phyloP scores from a whole-genome alignment of 257 asterid species.

The Solanum virginianum region DNA sequence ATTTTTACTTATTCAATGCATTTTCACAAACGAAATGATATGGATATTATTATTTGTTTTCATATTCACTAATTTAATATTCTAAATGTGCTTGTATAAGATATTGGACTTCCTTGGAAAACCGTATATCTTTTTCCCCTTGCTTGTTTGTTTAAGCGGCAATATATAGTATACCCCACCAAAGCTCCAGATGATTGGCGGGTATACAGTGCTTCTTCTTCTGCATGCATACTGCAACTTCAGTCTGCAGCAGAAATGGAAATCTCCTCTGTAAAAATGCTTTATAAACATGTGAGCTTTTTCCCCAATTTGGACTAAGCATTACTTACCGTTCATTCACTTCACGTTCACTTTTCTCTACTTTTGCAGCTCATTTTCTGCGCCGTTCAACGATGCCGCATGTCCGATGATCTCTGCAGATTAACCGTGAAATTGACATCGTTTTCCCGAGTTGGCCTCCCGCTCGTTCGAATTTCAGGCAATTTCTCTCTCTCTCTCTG shows the following conservation, averaged over 20 bases:
- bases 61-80: neutral
- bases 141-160: neutral
- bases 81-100: neutral
- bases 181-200: neutral
- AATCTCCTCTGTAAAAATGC: constrained; percentile 31
- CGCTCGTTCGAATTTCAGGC: constrained; percentile 58
- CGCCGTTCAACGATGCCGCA: constrained; percentile 72
- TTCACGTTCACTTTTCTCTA: neutral
- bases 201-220: neutral
- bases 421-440: constrained; percentile 46
- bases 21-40: neutral
- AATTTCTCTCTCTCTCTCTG: neutral
- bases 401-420: constrained; percentile 57
- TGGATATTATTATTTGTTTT: neutral
- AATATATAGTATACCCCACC: neutral
- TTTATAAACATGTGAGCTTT: constrained; percentile 32
- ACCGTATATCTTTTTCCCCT: neutral
- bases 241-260: constrained; percentile 11
- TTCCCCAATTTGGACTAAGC: neutral
- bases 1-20: neutral
- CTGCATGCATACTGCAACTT: neutral
- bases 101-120: neutral
- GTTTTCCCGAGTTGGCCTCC: constrained; percentile 10
- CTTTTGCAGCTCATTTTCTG: constrained; percentile 50
- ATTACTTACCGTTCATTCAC: neutral